Evolutionary conservation across 2,329 filamentous ascomycete species (phyloP), one percentile per base, ranked within the genome.

Genomic region (Colletotrichum sp.): DNA sequence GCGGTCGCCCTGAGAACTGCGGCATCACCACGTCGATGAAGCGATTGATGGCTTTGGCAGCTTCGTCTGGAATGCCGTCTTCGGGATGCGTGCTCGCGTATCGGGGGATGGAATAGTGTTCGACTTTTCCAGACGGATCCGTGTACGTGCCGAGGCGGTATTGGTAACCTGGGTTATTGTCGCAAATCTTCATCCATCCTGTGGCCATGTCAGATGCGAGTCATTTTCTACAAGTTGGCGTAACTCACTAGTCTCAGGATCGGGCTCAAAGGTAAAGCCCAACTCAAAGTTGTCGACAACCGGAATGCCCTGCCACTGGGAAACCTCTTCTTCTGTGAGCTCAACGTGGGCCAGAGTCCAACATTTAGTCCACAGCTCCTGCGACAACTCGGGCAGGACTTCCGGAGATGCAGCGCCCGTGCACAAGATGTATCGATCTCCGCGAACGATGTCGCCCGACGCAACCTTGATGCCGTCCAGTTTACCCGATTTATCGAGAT

Each of bases 1-100:
- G 78, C 6, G 79, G 80, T 2, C 78, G 76, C n/a, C 76, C 78
- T 0, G 78, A 76, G 61, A 81, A 81, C 21, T 81, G 78, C 1
- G 80, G 79, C 71, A 80, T 80, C 8, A 80, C 75, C 9, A 77
- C 69, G 34, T 75, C 71, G 59, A 78, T 69, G 69, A 78, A 77
- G 6, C 30, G 63, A 2, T 64, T 71, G 18, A 78, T 73, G 8
- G 69, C 74, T 18, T 26, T 39, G 5, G 76, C 57, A 16, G 76
- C 71, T 66, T 78, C 77, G 1, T 77, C 71, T 1, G 77, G 76
- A 24, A 78, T 78, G 3, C 74, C 76, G 48, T 78, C 76, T 9
- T 69, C 64, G 2, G 73, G 70, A 28, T 75, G 70, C n/a, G 64
- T 21, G 59, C 75, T 77, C 3, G 77, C 75, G 43, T 78, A 78